Base-by-base conservation (phyloP, 2,329 filamentous ascomycete genomes). In the Phoma herbarum region DNA sequence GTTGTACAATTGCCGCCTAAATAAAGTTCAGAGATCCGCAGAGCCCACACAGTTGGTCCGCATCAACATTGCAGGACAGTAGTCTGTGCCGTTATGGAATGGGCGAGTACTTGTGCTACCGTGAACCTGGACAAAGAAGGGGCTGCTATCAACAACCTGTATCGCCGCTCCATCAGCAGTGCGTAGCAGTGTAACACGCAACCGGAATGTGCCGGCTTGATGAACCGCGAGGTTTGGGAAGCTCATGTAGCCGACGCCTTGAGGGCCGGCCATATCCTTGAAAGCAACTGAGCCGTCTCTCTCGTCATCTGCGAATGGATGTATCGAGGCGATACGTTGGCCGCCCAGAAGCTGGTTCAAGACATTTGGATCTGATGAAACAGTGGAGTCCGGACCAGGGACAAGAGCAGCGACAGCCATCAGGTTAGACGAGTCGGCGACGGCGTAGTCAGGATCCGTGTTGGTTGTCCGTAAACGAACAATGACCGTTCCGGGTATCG, bases 201-300 rank as follows among this genome's bases (percentile, higher is more conserved):
- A 75, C 28, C 72, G 70, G 59, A 73, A 78, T 14, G 69, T 75
- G 41, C 75, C 75, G 37, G 71, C 66, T 59, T 76, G 74, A 18
- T 73, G 70, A 42, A 78, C 75, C 42, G 64, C 55, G 29, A 78
- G 75, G n/a, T 73, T 71, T 26, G 75, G 70, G 53, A 78, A 78
- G 57, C 68, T 69, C 66, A 77, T 75, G 55, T 77, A 77, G 25
- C 75, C 75, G 9, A 78, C 72, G 12, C 74, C 75, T 20, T 68
- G 63, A 4, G 74, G 63, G 16, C 76, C 72, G 31, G 70, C 69
- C 63, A 75, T 73, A 20, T 75, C 74, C 70, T 75, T 74, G 20
- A 72, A 75, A n/a, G 68, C 68, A 43, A 74, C 73, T 12, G 65
- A 71, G 22, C 72, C 74, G 37, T 76, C 74, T 8, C 72, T 72